phyloP scores from a whole-genome alignment of 2,329 filamentous ascomycete species.

The Arthrobotrys entomopaga region DNA sequence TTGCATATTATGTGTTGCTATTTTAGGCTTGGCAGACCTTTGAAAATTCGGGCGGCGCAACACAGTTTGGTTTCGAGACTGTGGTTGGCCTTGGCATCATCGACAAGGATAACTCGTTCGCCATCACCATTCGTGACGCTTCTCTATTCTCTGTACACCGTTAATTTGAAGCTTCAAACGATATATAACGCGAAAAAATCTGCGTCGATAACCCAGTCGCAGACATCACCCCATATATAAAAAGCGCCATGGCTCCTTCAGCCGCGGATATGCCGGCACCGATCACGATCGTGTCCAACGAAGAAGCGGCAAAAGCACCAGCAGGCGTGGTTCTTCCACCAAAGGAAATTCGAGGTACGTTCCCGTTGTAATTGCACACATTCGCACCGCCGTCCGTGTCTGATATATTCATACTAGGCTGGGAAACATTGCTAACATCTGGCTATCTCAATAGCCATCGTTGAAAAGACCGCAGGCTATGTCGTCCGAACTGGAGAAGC shows the following conservation, averaged over 20 bases:
- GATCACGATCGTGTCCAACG: conserved; percentile 59
- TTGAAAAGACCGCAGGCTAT: conserved; percentile 96
- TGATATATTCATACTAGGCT: conserved; percentile 56
- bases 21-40: no score
- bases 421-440: conserved; percentile 56
- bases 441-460: conserved; percentile 66
- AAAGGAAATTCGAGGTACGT: conserved; percentile 77
- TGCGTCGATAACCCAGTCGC: background rate
- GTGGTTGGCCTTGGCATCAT: conserved; percentile 5
- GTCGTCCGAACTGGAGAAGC: conserved; percentile 74
- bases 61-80: no score
- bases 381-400: conserved; percentile 35
- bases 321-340: conserved; percentile 85
- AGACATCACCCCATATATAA: background rate
- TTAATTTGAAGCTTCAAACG: background rate
- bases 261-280: conserved; percentile 39
- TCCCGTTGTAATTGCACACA: background rate
- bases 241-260: conserved; percentile 34
- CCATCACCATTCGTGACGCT: conserved; percentile 12
- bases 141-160: no score
- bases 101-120: background rate
- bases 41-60: no score
- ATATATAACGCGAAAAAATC: conserved; percentile 10
- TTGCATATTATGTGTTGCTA: no score
- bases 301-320: conserved; percentile 79